Percentiles rank a stretch among this genome's conserved stretches.
Conservation (phyloP, 2,329 filamentous ascomycete genomes). For the Botrytis cinerea region DNA sequence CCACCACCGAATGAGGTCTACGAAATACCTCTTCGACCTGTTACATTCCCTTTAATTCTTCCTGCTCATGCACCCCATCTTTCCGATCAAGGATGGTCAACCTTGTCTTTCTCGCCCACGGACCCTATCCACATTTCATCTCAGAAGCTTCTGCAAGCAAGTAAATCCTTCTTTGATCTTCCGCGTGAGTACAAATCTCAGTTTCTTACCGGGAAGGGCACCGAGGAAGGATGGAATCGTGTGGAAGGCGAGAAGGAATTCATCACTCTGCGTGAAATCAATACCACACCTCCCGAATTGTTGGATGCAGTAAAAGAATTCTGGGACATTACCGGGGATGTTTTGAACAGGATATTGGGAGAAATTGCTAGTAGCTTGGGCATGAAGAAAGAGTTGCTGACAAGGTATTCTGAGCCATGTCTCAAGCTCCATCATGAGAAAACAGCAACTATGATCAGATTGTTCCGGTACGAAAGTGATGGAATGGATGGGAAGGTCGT, state of each 20-base stretch:
- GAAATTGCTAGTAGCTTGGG: constrained; percentile 34
- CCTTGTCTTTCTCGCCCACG: constrained; percentile 26
- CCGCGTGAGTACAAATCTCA: constrained; percentile 31
- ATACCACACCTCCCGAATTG: constrained; percentile 29
- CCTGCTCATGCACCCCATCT: constrained; percentile 30
- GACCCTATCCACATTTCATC: constrained; percentile 30
- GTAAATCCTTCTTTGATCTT: constrained; percentile 35
- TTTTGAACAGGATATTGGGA: constrained; percentile 32
- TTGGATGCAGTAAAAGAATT: constrained; percentile 29
- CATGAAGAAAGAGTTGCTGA: constrained; percentile 31
- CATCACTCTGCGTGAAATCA: constrained; percentile 34
- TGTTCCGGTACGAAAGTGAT: constrained; percentile 37
- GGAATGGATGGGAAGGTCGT: constrained; percentile 28
- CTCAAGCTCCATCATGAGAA: constrained; percentile 26
- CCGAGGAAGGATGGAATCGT: constrained; percentile 35
- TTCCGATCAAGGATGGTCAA: constrained; percentile 36
- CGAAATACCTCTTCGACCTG: constrained; percentile 20
- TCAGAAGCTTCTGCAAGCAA: constrained; percentile 31
- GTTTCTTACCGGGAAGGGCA: constrained; percentile 31
- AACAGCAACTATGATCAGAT: constrained; percentile 35
- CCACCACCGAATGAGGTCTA: not conserved
- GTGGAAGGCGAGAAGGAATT: constrained; percentile 39
- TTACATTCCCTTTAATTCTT: constrained; percentile 29
- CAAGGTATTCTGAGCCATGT: constrained; percentile 34
- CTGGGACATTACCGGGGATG: constrained; percentile 30